Base-by-base conservation (phyloP, 2,329 filamentous ascomycete species). In the Myriangium duriaei region DNA sequence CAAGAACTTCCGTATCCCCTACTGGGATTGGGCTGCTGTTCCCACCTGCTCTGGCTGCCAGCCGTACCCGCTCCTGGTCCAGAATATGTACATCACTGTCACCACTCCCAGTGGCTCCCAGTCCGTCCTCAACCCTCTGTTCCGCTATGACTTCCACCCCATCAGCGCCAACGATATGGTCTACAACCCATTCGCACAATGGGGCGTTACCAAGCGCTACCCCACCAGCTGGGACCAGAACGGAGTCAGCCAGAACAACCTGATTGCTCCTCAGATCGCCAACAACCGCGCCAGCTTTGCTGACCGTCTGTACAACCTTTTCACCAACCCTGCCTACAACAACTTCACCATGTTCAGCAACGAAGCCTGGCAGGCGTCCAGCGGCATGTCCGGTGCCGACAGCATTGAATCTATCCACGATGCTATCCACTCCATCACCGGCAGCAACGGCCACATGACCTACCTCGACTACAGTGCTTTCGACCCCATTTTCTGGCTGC, bases 401-500 rank as follows among this genome's bases (percentile, higher is more conserved):
- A 82, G 77, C 9, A 42, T 69, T 3, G 67, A 70, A 42, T 56
- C 55, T 15, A 47, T 69, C 14, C 67, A 70, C 45, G 64, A 66
- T 46, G 55, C 51, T 18, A 59, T 69, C 21, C 67, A 69, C 45
- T 68, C 68, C 19, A 64, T 70, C 34, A 64, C 69, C 3, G 81
- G 69, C 37, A 56, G 60, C 42, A 67, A 68, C 24, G 79, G 80
- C 2, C 79, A 84, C 49, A 80, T 81, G 72, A 73, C 70, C 30
- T 80, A 73, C 55, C 74, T 77, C 19, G 73, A 76, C 12, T 79
- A 80, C 48, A 81, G 82, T 2, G 72, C 79, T 0, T 92, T 84
- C 52, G 84, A 92, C 51, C 83, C 83, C 0, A 62, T 83, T 10
- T 87, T 88, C 58, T 82, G 79, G 59, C 60, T 88, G 6, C 81